Base-by-base conservation (phyloP, 768 basidiomycete species). In the Rhodotorula graminis region DNA sequence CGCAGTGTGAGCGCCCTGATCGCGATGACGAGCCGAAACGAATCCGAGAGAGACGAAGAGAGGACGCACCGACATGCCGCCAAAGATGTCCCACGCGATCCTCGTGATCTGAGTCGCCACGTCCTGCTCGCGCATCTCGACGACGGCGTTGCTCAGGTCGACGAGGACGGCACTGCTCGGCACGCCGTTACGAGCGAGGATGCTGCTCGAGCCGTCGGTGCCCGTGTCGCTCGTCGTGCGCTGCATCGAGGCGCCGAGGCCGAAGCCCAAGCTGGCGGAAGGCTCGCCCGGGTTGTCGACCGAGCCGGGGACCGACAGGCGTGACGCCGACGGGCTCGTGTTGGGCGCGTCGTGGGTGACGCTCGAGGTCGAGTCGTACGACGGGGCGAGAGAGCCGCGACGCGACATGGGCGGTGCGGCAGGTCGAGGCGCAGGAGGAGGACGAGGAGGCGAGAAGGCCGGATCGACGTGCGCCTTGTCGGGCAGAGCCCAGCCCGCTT, bases 51-150 rank as follows among this genome's bases (percentile, higher is more conserved):
- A 50, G 18, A 23, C 40, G n/a, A n/a, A n/a, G n/a, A 27, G 8
- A 19, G 2, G 23, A 65, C 72, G 52, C 42, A 78, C 77, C 29
- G 67, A 68, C 69, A 78, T 79, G 0, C 61, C 65, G 9, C 70
- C 59, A 27, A 77, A 78, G 61, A 69, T 63, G 50, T 75, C 59
- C 79, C 79, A 79, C 2, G 77, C 66, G 23, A 77, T 50, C 50
- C 76, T 61, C 31, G 77, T 78, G 23, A 79, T 78, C 62, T 78
- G 76, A 31, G 37, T 23, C 14, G 78, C 79, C 12, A 78, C 46
- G 11, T 65, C 66, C 31, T 76, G 61, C 44, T 70, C 73, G 3
- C 73, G 61, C 60, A 74, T 40, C 37, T 73, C 75, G 37, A 72
- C 21, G 29, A 78, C 40, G 27, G 60, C 69, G 60, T 78, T 71